Evolutionary conservation across 2,329 filamentous ascomycete species (phyloP).

Genomic region (Xylariales sp.): DNA sequence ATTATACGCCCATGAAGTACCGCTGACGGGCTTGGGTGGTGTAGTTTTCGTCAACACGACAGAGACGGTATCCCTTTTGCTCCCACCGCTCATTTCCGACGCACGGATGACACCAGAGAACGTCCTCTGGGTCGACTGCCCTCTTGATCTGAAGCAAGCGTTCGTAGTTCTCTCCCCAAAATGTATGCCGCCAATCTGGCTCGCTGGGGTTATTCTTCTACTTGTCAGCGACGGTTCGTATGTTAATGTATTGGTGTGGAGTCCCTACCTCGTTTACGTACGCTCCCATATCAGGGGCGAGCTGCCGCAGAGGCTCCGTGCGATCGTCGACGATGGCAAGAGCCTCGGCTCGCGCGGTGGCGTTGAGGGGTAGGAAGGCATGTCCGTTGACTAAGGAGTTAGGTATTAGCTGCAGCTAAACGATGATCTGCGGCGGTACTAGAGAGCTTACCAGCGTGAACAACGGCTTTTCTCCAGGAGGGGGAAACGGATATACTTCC

Average conservation of each 20-base stretch:
- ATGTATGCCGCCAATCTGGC: slow-evolving; percentile 54
- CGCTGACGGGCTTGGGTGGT: not conserved
- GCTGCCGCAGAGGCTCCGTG: slow-evolving; percentile 52
- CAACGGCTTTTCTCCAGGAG: slow-evolving; percentile 61
- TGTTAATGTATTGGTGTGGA: not conserved
- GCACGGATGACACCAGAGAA: slow-evolving; percentile 62
- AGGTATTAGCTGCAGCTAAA: slow-evolving; percentile 25
- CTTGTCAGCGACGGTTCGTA: not conserved
- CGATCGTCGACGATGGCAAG: slow-evolving; percentile 44
- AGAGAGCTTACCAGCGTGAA: slow-evolving; percentile 54
- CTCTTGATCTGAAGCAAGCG: slow-evolving; percentile 59
- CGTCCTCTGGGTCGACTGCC: slow-evolving; percentile 58
- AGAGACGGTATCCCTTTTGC: slow-evolving; percentile 44
- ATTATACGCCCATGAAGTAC: not conserved
- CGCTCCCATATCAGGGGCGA: slow-evolving; percentile 56
- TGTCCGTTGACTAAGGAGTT: slow-evolving; percentile 45
- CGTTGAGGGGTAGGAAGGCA: slow-evolving; percentile 50
- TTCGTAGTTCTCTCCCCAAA: slow-evolving; percentile 60
- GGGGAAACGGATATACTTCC: slow-evolving; percentile 61
- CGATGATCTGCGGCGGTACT: not conserved
- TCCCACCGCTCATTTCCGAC: slow-evolving; percentile 59
- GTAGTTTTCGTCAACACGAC: slow-evolving; percentile 24
- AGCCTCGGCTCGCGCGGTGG: slow-evolving; percentile 45
- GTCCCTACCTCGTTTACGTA: slow-evolving; percentile 60
- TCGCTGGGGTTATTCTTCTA: slow-evolving; percentile 53